These are phyloP conservation scores for Forsythia viridissima DNA, from an alignment of 257 asterid species.

Conservation along the genomic window DNA sequence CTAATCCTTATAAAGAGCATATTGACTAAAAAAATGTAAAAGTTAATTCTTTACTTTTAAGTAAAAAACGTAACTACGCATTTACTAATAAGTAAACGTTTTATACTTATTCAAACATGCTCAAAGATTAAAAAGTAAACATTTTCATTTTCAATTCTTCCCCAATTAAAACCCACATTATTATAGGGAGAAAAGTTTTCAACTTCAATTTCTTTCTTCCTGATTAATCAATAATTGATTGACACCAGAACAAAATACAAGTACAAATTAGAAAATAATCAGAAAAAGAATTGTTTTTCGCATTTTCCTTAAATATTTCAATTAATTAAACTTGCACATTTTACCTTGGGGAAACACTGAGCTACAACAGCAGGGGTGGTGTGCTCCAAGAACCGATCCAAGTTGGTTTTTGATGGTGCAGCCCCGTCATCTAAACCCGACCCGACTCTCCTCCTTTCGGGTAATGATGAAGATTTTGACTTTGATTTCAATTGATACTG, in stretches of 20 bases:
- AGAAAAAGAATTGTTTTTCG: background rate
- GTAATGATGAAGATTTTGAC: constrained; percentile 37
- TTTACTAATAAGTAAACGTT: no score
- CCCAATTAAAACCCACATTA: background rate
- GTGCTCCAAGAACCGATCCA: constrained; percentile 84
- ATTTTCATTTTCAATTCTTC: background rate
- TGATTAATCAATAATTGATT: background rate
- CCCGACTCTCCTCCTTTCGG: constrained; percentile 33
- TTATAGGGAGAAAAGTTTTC: background rate
- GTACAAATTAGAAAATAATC: background rate
- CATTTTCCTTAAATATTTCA: background rate
- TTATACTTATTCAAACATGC: no score
- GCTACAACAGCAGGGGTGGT: constrained; percentile 78
- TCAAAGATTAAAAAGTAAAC: no score
- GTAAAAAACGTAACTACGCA: no score
- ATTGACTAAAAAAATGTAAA: no score
- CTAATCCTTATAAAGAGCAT: background rate
- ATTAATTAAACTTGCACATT: background rate
- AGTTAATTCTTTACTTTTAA: no score
- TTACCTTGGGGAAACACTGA: constrained; percentile 74
- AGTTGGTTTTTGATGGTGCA: constrained; percentile 38
- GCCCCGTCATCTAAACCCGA: constrained; percentile 37
- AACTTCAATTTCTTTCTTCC: background rate
- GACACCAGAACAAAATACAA: background rate
- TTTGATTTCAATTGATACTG: constrained; percentile 38